Base-by-base conservation (phyloP, 371 early-diverging fungal genomes). In the Dinochytrium kinnereticum region DNA sequence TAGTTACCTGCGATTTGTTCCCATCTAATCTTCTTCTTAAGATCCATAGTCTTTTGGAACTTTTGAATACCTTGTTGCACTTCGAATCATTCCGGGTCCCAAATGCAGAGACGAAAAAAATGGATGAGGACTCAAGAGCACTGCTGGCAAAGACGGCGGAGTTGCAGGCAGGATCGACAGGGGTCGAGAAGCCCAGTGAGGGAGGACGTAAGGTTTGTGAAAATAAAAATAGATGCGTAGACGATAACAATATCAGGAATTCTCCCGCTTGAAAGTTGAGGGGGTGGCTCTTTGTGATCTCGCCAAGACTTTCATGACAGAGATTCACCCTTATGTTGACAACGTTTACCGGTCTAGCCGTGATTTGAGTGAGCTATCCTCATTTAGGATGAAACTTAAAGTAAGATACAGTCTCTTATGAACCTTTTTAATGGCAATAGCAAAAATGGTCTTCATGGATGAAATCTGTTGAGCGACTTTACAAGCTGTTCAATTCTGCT, bases 381-480 rank as follows among this genome's bases (percentile, higher is more conserved):
- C 72, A 71, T 28, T 30, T 79, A 86, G 55, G 17, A 5, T 5
- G 26, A 26, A 53, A n/a, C 26, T 53, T 13, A 53, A 53, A 26
- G 55, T 53, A n/a, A n/a, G n/a, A n/a, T n/a, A n/a, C n/a, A n/a
- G n/a, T n/a, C n/a, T n/a, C n/a, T n/a, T n/a, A n/a, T n/a, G n/a
- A n/a, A n/a, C n/a, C n/a, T n/a, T n/a, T n/a, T n/a, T n/a, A n/a
- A n/a, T n/a, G n/a, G n/a, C n/a, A n/a, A n/a, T n/a, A n/a, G n/a
- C n/a, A n/a, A n/a, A n/a, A n/a, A n/a, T n/a, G n/a, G n/a, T n/a
- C n/a, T n/a, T n/a, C n/a, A n/a, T n/a, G n/a, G n/a, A n/a, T n/a
- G n/a, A n/a, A n/a, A n/a, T n/a, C n/a, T n/a, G n/a, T n/a, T n/a
- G n/a, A n/a, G n/a, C n/a, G n/a, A n/a, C n/a, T n/a, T n/a, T n/a